Evolutionary conservation across 1,284 basidiomycete genomes (phyloP).

Genomic region (Tilletia horrida): DNA sequence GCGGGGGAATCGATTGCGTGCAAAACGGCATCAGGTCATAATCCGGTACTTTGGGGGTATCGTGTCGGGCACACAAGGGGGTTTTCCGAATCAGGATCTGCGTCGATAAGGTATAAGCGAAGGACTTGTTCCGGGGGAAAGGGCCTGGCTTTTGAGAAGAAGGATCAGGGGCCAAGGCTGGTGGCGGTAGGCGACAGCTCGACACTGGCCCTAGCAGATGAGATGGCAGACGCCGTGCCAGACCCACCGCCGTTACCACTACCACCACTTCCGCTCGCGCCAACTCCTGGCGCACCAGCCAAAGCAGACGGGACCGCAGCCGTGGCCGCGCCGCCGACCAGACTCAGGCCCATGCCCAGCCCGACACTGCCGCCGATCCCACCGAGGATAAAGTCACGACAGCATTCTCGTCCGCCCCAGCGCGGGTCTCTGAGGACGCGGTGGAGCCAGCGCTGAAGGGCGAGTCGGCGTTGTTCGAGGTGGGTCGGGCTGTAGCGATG

Average conservation of each 20-base stretch:
- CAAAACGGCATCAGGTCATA: too few relatives aligned
- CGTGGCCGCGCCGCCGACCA: background rate
- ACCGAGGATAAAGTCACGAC: slow-evolving; percentile 10
- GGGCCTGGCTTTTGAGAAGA: too few relatives aligned
- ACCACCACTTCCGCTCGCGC: background rate
- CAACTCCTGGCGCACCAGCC: background rate
- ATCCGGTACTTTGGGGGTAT: too few relatives aligned
- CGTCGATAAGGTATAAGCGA: too few relatives aligned
- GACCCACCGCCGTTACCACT: background rate
- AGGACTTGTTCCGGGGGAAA: too few relatives aligned
- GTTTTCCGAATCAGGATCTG: too few relatives aligned
- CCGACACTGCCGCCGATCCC: background rate
- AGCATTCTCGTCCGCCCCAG: slow-evolving; percentile 30
- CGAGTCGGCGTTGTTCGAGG: slow-evolving; percentile 41
- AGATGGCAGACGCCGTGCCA: background rate
- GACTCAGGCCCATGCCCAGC: background rate
- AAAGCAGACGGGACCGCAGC: background rate
- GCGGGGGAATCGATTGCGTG: too few relatives aligned
- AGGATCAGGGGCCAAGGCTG: too few relatives aligned
- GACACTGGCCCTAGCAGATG: too few relatives aligned
- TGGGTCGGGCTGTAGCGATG: slow-evolving; percentile 44
- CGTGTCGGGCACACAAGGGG: too few relatives aligned
- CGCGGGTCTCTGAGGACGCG: slow-evolving; percentile 34
- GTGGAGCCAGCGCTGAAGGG: slow-evolving; percentile 45
- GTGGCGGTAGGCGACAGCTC: too few relatives aligned